phyloP scores from a whole-genome alignment of 2,329 filamentous ascomycete species.

The Diaporthe australafricana region DNA sequence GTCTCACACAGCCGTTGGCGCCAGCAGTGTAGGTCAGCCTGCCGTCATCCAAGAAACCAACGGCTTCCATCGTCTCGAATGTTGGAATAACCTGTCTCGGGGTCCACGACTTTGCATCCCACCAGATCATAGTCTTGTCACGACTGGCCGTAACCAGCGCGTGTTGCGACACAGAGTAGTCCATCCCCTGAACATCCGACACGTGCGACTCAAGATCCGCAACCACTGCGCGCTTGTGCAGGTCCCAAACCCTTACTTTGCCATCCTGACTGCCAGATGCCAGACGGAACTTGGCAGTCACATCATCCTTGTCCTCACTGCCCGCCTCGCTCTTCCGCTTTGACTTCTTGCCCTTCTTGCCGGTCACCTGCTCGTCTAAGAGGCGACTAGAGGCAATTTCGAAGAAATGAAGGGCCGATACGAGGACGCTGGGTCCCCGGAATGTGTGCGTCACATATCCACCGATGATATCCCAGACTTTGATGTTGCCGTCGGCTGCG shows the following conservation, averaged over 20 bases:
- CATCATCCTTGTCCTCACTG: slow-evolving; percentile 52
- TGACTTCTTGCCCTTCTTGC: slow-evolving; percentile 50
- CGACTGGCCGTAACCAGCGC: slow-evolving; percentile 85
- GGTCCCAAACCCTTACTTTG: slow-evolving; percentile 90
- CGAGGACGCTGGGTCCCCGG: slow-evolving; percentile 88
- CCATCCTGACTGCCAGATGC: slow-evolving; percentile 95
- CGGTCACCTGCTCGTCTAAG: slow-evolving; percentile 57
- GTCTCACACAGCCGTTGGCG: slow-evolving; percentile 81
- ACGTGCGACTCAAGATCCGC: slow-evolving; percentile 91
- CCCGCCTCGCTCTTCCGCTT: slow-evolving; percentile 58
- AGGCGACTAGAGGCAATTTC: slow-evolving; percentile 67
- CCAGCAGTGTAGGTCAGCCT: slow-evolving; percentile 85
- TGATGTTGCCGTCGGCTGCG: slow-evolving; percentile 91
- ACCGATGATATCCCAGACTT: slow-evolving; percentile 93
- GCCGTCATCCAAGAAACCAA: slow-evolving; percentile 81
- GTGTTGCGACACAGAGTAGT: slow-evolving; percentile 82
- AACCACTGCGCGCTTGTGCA: slow-evolving; percentile 83
- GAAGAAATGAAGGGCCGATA: slow-evolving; percentile 94
- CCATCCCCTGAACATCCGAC: slow-evolving; percentile 89
- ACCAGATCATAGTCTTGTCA: slow-evolving; percentile 94
- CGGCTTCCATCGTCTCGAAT: slow-evolving; percentile 85
- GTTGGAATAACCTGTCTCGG: slow-evolving; percentile 83
- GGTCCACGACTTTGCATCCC: slow-evolving; percentile 91
- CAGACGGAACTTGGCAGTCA: slow-evolving; percentile 75
- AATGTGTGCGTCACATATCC: slow-evolving; percentile 97